A percentile compares a stretch with the other conserved stretches of the same genome.
These are phyloP conservation scores for Trichoderma koningiopsis DNA, from an alignment of 2,329 filamentous ascomycete genomes.

Conservation along the genomic window DNA sequence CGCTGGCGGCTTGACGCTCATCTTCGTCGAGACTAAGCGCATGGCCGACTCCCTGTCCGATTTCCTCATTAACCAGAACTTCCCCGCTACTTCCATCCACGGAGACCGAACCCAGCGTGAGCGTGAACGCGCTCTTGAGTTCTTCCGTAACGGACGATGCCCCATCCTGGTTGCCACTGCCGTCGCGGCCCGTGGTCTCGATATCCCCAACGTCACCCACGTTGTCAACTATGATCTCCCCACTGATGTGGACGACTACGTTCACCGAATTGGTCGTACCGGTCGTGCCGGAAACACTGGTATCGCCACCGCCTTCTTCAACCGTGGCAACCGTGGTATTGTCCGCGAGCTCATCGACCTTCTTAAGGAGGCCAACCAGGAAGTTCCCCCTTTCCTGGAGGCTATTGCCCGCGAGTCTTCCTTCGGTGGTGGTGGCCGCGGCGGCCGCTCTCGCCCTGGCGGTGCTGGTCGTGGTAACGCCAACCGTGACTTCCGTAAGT, in stretches of 20 bases:
- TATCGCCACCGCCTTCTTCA: constrained; percentile 98
- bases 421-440: constrained; percentile 71
- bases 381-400: constrained; percentile 91
- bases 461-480: constrained; percentile 65
- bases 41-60: constrained; percentile 98
- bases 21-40: constrained; percentile 99
- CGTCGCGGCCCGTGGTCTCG: constrained; percentile 85
- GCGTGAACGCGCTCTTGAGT: constrained; percentile 95
- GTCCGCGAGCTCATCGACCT: constrained; percentile 96
- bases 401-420: constrained; percentile 94
- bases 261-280: constrained; percentile 99
- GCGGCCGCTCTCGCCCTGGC: constrained; percentile 56
- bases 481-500: constrained; percentile 90
- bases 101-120: constrained; percentile 98
- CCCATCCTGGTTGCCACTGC: constrained; percentile 96
- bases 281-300: constrained; percentile 99
- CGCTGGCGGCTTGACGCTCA: constrained; percentile 83
- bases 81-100: constrained; percentile 97
- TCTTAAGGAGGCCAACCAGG: constrained; percentile 97
- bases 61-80: constrained; percentile 97
- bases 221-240: constrained; percentile 99
- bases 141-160: constrained; percentile 94
- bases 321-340: constrained; percentile 97
- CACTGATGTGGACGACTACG: constrained; percentile 97
- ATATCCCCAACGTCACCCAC: constrained; percentile 96